phyloP scores from a whole-genome alignment of 352 stramenopile genomes.

The Globisporangium apiculatum region DNA sequence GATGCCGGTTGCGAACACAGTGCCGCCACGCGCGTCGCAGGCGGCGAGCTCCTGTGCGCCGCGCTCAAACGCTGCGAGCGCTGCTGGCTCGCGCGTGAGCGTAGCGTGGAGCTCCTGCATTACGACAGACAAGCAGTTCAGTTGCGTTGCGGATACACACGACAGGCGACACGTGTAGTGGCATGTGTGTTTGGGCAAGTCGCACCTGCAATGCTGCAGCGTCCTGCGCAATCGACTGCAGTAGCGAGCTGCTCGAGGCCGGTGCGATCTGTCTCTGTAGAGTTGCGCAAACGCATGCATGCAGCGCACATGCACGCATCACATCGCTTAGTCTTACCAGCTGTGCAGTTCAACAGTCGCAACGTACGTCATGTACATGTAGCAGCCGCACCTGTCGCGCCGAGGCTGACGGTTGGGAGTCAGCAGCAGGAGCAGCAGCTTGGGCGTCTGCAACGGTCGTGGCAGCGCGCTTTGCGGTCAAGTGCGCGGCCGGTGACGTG shows the following conservation, averaged over 20 bases:
- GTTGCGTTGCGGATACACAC: not conserved
- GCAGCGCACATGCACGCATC: not conserved
- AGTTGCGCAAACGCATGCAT: not conserved
- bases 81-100: constrained; percentile 19
- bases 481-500: too few species aligned
- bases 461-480: too few species aligned
- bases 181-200: too few species aligned
- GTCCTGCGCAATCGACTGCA: constrained; percentile 14
- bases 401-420: too few species aligned
- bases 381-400: too few species aligned
- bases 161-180: too few species aligned
- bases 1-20: constrained; percentile 67
- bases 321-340: not conserved
- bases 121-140: too few species aligned
- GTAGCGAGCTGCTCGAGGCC: not conserved
- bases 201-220: constrained; percentile 11
- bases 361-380: too few species aligned
- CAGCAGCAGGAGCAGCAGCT: too few species aligned
- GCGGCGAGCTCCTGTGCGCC: constrained; percentile 27
- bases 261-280: not conserved
- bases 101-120: constrained; percentile 32
- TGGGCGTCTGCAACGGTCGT: too few species aligned
- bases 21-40: constrained; percentile 35
- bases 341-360: too few species aligned
- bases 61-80: constrained; percentile 21